A percentile compares a stretch with the other conserved stretches of the same genome.
Evolutionary conservation across 495 filamentous ascomycete species (phyloP).

Genomic region (Xylaria flabelliformis): DNA sequence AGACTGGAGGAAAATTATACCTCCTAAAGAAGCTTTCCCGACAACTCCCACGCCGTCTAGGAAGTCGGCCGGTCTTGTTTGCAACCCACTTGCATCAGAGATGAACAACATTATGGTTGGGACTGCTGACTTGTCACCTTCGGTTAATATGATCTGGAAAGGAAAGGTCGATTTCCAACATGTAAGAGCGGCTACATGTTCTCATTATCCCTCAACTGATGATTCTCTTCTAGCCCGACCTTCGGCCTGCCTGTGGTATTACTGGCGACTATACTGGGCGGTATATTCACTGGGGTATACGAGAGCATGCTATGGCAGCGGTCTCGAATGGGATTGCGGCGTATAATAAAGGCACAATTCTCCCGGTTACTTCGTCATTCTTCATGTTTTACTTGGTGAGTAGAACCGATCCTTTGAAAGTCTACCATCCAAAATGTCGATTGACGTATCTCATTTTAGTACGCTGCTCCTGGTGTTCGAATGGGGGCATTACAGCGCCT

Average conservation of each 20-base stretch:
- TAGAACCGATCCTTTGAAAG: neutral
- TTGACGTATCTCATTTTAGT: slow-evolving; percentile 27
- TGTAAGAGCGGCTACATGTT: slow-evolving; percentile 34
- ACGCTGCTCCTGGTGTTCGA: slow-evolving; percentile 63
- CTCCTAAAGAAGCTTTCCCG: slow-evolving; percentile 45
- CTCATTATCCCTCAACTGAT: neutral
- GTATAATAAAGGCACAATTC: slow-evolving; percentile 55
- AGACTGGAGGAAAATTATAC: slow-evolving; percentile 55
- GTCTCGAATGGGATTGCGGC: slow-evolving; percentile 63
- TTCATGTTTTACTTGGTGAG: slow-evolving; percentile 65
- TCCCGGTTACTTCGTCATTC: slow-evolving; percentile 61
- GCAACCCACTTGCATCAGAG: slow-evolving; percentile 56
- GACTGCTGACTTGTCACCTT: slow-evolving; percentile 64
- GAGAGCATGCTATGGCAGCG: slow-evolving; percentile 61
- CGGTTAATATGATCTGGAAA: slow-evolving; percentile 64
- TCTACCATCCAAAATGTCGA: neutral
- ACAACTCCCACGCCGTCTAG: slow-evolving; percentile 56
- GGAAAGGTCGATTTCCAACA: slow-evolving; percentile 61
- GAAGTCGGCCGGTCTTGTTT: slow-evolving; percentile 57
- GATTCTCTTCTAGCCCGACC: slow-evolving; percentile 44
- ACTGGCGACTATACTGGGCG: slow-evolving; percentile 58
- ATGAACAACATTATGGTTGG: slow-evolving; percentile 62
- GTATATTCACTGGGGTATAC: slow-evolving; percentile 61
- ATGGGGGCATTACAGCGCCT: slow-evolving; percentile 66
- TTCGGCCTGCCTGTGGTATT: slow-evolving; percentile 53